Conservation (phyloP, 225 moss, liverwort and hornwort genomes). For the Marchantia paleacea region DNA sequence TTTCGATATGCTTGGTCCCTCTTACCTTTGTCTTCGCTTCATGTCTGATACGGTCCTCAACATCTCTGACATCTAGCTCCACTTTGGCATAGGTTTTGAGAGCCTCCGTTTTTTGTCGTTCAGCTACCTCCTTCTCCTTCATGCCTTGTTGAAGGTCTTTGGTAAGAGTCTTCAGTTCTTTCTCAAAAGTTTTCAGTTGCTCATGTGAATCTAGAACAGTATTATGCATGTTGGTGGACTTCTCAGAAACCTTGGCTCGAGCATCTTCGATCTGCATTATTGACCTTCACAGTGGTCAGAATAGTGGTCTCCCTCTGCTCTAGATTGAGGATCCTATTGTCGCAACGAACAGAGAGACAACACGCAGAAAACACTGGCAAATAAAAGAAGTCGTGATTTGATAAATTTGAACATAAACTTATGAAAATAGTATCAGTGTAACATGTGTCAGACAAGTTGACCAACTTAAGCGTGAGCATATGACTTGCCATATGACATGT, state of each 20-base stretch:
- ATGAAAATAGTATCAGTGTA: too few species aligned
- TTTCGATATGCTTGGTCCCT: not conserved
- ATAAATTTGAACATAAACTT: too few species aligned
- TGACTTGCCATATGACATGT: too few species aligned
- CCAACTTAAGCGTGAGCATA: too few species aligned
- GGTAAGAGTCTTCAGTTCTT: conserved; percentile 67
- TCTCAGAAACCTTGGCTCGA: conserved; percentile 90
- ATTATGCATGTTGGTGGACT: conserved; percentile 89
- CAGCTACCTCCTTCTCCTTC: conserved; percentile 77
- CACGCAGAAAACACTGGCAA: too few species aligned
- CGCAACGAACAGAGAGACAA: too few species aligned
- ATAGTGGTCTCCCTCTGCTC: too few species aligned
- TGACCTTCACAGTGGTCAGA: not conserved
- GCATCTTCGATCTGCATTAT: conserved; percentile 74
- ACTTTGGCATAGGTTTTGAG: conserved; percentile 62
- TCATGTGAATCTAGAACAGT: conserved; percentile 84
- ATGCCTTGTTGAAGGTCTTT: conserved; percentile 65
- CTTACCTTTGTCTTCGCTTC: conserved; percentile 63
- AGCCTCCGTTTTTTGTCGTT: conserved; percentile 77
- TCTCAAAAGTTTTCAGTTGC: conserved; percentile 73
- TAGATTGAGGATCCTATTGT: not conserved
- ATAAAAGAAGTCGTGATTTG: too few species aligned
- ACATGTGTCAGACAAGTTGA: too few species aligned
- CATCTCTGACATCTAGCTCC: conserved; percentile 52
- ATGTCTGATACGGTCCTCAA: conserved; percentile 43